A percentile compares a stretch with the other conserved stretches of the same genome.
phyloP scores from a whole-genome alignment of 371 early-diverging fungal species.

The Fennellomyces sp. region DNA sequence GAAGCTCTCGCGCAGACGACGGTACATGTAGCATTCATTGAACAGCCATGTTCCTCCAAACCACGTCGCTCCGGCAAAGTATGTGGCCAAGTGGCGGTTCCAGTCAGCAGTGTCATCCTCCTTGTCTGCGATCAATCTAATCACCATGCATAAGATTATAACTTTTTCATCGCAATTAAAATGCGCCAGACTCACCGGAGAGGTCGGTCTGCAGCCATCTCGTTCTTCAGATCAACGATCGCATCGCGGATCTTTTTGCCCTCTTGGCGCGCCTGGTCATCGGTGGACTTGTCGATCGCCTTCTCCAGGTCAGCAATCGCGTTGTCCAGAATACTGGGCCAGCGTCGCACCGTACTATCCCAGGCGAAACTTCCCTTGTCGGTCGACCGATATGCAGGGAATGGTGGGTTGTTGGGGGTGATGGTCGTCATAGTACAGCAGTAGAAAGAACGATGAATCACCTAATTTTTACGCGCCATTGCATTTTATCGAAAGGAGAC shows the following conservation, averaged over 20 bases:
- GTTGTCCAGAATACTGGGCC: slow-evolving; percentile 85
- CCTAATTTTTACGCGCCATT: too few species aligned
- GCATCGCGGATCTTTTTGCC: slow-evolving; percentile 65
- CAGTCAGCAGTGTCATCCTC: slow-evolving; percentile 62
- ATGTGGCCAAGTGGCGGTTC: slow-evolving; percentile 59
- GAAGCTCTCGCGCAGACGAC: slow-evolving; percentile 71
- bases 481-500: too few species aligned
- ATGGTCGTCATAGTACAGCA: slow-evolving; percentile 8
- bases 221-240: slow-evolving; percentile 67
- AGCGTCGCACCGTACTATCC: slow-evolving; percentile 73
- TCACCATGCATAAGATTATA: neutral
- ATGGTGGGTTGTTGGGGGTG: slow-evolving; percentile 68
- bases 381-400: slow-evolving; percentile 64
- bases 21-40: slow-evolving; percentile 84
- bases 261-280: slow-evolving; percentile 46
- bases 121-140: slow-evolving; percentile 63
- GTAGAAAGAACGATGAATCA: too few species aligned
- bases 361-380: slow-evolving; percentile 78
- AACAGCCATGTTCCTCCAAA: slow-evolving; percentile 78
- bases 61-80: slow-evolving; percentile 67
- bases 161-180: neutral
- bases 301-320: slow-evolving; percentile 66
- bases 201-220: slow-evolving; percentile 67
- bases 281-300: slow-evolving; percentile 29
- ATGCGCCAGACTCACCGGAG: slow-evolving; percentile 41